Base-by-base conservation (phyloP, 306 rosid genomes). In the Canavalia gladiata region DNA sequence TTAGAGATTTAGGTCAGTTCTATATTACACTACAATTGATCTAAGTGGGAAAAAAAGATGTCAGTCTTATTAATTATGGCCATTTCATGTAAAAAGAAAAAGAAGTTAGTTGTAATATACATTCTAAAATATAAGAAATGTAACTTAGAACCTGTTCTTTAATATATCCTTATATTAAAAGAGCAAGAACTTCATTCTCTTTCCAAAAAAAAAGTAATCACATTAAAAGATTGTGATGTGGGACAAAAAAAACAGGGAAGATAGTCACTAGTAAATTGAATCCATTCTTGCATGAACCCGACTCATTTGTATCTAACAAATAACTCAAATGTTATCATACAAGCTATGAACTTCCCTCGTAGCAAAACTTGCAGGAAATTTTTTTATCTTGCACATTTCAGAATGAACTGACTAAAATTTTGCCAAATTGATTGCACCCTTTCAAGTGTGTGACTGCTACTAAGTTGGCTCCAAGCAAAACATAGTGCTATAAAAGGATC, bases 361-460 rank as follows among this genome's bases (percentile, higher is more conserved):
- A 1, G 42, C 42, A 39, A 18, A 18, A 18, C 25, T 18, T 18
- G 25, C 25, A 18, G 25, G 25, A 18, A 18, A 18, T 18, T 18
- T 18, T 18, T 18, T 18, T 18, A 18, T 18, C 25, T 18, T 18
- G 25, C 25, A 18, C 25, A 18, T 18, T 18, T 37, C 41, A 37
- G 41, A 2, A 0, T 37, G 41, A 37, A 4, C 3, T 31, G 76
- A 55, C 82, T 57, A 52, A 77, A 68, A 37, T 90, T 47, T 59
- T 4, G 83, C 84, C 83, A 11, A 12, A 35, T 37, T 45, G 39
- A 58, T 65, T 5, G 84, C 74, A 70, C 65, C 77, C 0, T 78
- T 75, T 68, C 81, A 86, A 84, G 77, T 66, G 84, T 77, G 75
- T 84, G 88, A 81, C 45, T 74, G 52, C 70, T 69, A 35, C 7